Conservation (phyloP, 805 yeast genomes). For the Starmerella vitae region DNA sequence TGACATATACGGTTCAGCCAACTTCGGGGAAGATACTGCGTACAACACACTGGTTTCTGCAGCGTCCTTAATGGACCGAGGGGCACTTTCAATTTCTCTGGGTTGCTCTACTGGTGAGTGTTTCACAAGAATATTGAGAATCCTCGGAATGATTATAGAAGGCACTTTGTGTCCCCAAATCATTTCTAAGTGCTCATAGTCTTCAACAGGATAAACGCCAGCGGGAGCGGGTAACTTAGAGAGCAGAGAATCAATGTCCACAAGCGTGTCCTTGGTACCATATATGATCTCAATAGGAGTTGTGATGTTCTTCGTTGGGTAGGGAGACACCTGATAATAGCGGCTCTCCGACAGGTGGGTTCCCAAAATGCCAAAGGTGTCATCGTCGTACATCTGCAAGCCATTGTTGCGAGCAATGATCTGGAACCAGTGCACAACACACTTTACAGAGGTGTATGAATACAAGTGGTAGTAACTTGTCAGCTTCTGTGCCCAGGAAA, state of each 20-base stretch:
- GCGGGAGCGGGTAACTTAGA: conserved; percentile 51
- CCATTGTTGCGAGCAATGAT: conserved; percentile 53
- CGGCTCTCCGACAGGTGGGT: conserved; percentile 24
- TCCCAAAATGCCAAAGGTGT: conserved; percentile 25
- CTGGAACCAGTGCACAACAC: conserved; percentile 94
- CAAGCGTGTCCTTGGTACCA: conserved; percentile 69
- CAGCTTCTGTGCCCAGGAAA: conserved; percentile 56
- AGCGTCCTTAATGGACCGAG: too few species aligned
- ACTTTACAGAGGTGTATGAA: conserved; percentile 81
- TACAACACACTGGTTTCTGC: too few species aligned
- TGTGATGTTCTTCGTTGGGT: conserved; percentile 52
- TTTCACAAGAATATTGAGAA: conserved; percentile 7
- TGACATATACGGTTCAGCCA: conserved; percentile 1
- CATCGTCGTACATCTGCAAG: conserved; percentile 89
- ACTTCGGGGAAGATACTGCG: conserved; percentile 2
- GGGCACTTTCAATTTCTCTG: not conserved
- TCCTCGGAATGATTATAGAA: conserved; percentile 17
- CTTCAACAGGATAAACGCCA: conserved; percentile 34
- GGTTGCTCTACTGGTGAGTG: not conserved
- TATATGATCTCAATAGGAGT: conserved; percentile 68
- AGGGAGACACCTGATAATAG: conserved; percentile 40
- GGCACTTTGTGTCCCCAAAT: conserved; percentile 70
- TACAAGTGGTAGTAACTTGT: conserved; percentile 78
- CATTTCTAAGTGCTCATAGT: conserved; percentile 83
- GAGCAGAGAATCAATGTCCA: conserved; percentile 69